Evolutionary conservation across 2,329 filamentous ascomycete genomes (phyloP).

Genomic region (Venturiaceae sp.): DNA sequence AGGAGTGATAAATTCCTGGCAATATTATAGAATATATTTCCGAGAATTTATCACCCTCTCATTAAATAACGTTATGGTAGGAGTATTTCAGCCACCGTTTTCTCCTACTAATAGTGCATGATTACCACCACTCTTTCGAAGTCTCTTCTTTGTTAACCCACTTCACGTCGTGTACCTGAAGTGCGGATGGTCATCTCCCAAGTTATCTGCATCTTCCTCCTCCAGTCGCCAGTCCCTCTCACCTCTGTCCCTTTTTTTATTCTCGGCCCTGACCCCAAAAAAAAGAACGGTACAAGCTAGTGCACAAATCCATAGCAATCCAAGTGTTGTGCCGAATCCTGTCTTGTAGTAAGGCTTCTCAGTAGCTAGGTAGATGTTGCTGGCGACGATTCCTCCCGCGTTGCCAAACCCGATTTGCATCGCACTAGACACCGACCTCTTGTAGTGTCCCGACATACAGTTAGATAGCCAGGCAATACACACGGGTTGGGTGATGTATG

Average conservation of each 20-base stretch:
- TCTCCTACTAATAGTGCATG: too few relatives aligned
- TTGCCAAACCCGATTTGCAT: slow-evolving; percentile 30
- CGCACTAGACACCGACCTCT: slow-evolving; percentile 43
- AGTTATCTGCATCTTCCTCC: slow-evolving; percentile 33
- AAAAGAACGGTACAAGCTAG: slow-evolving; percentile 30
- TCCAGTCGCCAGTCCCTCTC: slow-evolving; percentile 34
- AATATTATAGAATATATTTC: too few relatives aligned
- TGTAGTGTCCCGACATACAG: slow-evolving; percentile 48
- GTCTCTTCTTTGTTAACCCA: too few relatives aligned
- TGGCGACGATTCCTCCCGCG: slow-evolving; percentile 35
- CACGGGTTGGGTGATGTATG: slow-evolving; percentile 46
- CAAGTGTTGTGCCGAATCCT: slow-evolving; percentile 40
- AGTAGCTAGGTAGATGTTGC: slow-evolving; percentile 39
- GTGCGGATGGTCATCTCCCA: slow-evolving; percentile 42
- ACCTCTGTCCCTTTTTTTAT: slow-evolving; percentile 35
- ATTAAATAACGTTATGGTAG: too few relatives aligned
- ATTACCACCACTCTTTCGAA: too few relatives aligned
- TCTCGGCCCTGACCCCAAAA: slow-evolving; percentile 33
- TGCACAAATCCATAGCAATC: slow-evolving; percentile 34
- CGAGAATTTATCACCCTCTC: too few relatives aligned
- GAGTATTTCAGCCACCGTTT: too few relatives aligned
- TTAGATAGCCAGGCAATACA: slow-evolving; percentile 48
- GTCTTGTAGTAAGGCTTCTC: slow-evolving; percentile 40
- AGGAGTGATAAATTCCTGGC: too few relatives aligned
- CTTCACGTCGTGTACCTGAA: slow-evolving; percentile 33